These are phyloP conservation scores for Selaginella tamariscina DNA, from an alignment of 75 land plant species.

Conservation along the genomic window DNA sequence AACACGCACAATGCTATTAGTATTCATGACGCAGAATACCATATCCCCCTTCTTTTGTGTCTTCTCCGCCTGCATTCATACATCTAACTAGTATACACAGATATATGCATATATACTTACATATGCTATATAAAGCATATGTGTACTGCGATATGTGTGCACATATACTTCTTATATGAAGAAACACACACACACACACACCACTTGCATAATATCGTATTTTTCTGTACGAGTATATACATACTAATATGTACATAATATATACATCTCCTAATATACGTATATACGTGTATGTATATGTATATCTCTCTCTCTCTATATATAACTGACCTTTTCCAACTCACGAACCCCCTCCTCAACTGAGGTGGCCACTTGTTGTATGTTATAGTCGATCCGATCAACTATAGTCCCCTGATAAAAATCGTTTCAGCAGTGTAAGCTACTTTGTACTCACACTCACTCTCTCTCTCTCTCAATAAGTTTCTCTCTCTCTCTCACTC, in stretches of 20 bases:
- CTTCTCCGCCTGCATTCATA: slow-evolving; percentile 67
- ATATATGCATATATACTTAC: background rate
- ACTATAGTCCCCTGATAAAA: slow-evolving; percentile 77
- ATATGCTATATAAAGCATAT: background rate
- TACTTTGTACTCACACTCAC: background rate
- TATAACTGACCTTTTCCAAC: slow-evolving; percentile 55
- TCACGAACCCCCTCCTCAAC: slow-evolving; percentile 85
- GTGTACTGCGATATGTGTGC: background rate
- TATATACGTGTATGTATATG: too few species aligned
- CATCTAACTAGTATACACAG: background rate
- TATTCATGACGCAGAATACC: slow-evolving; percentile 79
- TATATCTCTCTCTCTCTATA: too few species aligned
- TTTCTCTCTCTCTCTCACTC: too few species aligned
- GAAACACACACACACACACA: too few species aligned
- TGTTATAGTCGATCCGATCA: slow-evolving; percentile 95
- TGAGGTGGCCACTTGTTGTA: slow-evolving; percentile 78
- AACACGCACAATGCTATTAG: slow-evolving; percentile 78
- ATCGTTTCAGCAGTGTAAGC: background rate
- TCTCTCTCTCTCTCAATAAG: too few species aligned
- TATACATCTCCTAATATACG: too few species aligned
- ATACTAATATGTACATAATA: too few species aligned
- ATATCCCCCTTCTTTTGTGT: slow-evolving; percentile 85
- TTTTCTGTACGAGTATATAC: too few species aligned
- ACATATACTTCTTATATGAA: background rate
- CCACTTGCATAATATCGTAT: too few species aligned